Conservation (phyloP, 1,139 yeast species). For the Blastobotrys malaysiensis region DNA sequence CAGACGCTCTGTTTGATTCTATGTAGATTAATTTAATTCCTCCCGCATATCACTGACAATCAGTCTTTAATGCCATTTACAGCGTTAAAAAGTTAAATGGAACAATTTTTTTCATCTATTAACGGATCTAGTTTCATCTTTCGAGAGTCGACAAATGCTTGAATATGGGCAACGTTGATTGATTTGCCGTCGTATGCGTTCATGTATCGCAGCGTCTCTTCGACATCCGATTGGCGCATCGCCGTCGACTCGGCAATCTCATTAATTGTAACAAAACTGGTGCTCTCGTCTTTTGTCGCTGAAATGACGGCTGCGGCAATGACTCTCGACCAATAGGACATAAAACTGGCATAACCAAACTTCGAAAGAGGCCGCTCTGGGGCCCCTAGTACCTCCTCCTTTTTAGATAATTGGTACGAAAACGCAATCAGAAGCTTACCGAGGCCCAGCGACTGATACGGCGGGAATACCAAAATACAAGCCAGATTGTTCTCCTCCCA, state of each 20-base stretch:
- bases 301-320: slow-evolving; percentile 35
- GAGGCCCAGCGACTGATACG: slow-evolving; percentile 71
- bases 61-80: not conserved
- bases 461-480: slow-evolving; percentile 87
- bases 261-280: slow-evolving; percentile 36
- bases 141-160: slow-evolving; percentile 12
- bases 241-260: slow-evolving; percentile 58
- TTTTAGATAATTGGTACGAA: slow-evolving; percentile 65
- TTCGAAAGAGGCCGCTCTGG: slow-evolving; percentile 90
- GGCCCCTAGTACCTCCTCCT: slow-evolving; percentile 59
- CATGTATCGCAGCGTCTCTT: slow-evolving; percentile 60
- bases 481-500: slow-evolving; percentile 86
- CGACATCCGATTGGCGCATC: slow-evolving; percentile 63
- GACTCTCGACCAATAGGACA: slow-evolving; percentile 68
- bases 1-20: slow-evolving; percentile 7
- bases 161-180: slow-evolving; percentile 13
- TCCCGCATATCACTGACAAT: not conserved
- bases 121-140: slow-evolving; percentile 15
- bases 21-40: not conserved
- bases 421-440: slow-evolving; percentile 81
- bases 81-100: not conserved
- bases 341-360: slow-evolving; percentile 68
- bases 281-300: slow-evolving; percentile 26
- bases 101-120: slow-evolving; percentile 15
- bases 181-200: slow-evolving; percentile 15